Evolutionary conservation across 1,284 basidiomycete species (phyloP).

Genomic region (Irpex rosettiformis): DNA sequence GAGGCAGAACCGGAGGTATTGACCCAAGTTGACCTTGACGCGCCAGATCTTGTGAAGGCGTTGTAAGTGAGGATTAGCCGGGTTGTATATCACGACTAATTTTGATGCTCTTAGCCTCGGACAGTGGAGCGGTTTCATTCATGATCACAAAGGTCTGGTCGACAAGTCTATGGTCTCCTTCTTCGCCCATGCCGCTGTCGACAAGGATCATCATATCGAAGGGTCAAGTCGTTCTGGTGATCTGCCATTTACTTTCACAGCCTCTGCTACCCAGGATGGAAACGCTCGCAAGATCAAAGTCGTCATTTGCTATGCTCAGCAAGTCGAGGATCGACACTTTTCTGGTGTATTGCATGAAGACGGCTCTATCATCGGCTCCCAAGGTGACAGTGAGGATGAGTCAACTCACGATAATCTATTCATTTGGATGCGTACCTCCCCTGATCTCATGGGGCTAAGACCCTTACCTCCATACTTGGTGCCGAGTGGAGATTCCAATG

Average conservation of each 20-base stretch:
- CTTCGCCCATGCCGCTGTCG: constrained; percentile 7
- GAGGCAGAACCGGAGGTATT: background rate
- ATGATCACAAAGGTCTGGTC: constrained; percentile 6
- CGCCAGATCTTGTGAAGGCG: background rate
- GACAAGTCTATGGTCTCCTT: constrained; percentile 17
- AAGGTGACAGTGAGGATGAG: constrained; percentile 10
- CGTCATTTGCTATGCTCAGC: constrained; percentile 9
- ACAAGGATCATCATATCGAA: constrained; percentile 9
- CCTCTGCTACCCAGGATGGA: constrained; percentile 6
- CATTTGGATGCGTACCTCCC: constrained; percentile 16
- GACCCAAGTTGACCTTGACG: background rate
- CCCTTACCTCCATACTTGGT: background rate
- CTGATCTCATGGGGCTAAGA: constrained; percentile 13
- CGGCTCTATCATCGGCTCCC: constrained; percentile 2
- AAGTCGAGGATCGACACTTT: constrained; percentile 7
- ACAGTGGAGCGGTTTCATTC: constrained; percentile 20
- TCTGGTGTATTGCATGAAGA: constrained; percentile 5
- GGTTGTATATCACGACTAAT: too few relatives aligned
- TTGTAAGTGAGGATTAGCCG: too few relatives aligned
- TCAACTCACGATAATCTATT: constrained; percentile 1
- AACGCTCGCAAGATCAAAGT: constrained; percentile 8
- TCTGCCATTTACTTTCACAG: constrained; percentile 11
- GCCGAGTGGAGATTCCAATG: constrained; percentile 18
- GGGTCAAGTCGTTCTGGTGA: constrained; percentile 10
- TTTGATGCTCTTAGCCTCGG: constrained; percentile 18